A percentile compares a stretch with the other conserved stretches of the same genome.
These are phyloP conservation scores for Ambrosiella xylebori DNA, from an alignment of 2,329 filamentous ascomycete species.

Conservation along the genomic window DNA sequence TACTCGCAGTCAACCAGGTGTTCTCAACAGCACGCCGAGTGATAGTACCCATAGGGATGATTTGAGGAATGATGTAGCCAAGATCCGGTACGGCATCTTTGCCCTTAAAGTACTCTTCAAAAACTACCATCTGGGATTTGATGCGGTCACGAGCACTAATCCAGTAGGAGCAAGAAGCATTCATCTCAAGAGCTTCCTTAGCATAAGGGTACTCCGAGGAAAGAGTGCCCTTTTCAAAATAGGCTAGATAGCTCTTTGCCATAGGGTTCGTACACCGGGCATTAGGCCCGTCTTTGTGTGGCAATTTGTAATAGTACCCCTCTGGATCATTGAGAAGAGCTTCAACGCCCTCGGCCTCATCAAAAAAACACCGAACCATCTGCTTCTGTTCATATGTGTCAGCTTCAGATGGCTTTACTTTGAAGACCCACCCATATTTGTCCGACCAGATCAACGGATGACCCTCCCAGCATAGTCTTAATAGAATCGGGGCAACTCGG, in stretches of 20 bases:
- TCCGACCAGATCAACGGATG: slow-evolving; percentile 87
- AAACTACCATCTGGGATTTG: slow-evolving; percentile 88
- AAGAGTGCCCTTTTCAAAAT: slow-evolving; percentile 78
- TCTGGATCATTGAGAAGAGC: slow-evolving; percentile 46
- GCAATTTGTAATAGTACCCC: slow-evolving; percentile 74
- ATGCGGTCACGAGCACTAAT: slow-evolving; percentile 90
- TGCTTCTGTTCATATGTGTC: slow-evolving; percentile 51
- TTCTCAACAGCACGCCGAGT: slow-evolving; percentile 90
- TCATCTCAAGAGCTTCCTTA: slow-evolving; percentile 94
- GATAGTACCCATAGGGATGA: slow-evolving; percentile 97
- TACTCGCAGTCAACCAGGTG: slow-evolving; percentile 94
- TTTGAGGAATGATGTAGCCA: slow-evolving; percentile 82
- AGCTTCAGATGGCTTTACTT: slow-evolving; percentile 46
- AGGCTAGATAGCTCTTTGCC: slow-evolving; percentile 76
- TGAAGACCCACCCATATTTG: slow-evolving; percentile 83
- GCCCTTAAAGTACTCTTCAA: slow-evolving; percentile 41
- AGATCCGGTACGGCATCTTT: slow-evolving; percentile 16
- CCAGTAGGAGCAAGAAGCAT: slow-evolving; percentile 97
- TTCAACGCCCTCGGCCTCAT: slow-evolving; percentile 38
- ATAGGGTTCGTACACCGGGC: slow-evolving; percentile 74
- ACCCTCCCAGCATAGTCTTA: slow-evolving; percentile 77
- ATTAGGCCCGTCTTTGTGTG: slow-evolving; percentile 83
- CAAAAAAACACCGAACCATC: slow-evolving; percentile 58
- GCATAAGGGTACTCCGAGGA: slow-evolving; percentile 80
- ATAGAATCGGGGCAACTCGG: slow-evolving; percentile 66